These are phyloP conservation scores for Coniosporium tulheliwenetii DNA, from an alignment of 2,329 filamentous ascomycete species.

Conservation along the genomic window DNA sequence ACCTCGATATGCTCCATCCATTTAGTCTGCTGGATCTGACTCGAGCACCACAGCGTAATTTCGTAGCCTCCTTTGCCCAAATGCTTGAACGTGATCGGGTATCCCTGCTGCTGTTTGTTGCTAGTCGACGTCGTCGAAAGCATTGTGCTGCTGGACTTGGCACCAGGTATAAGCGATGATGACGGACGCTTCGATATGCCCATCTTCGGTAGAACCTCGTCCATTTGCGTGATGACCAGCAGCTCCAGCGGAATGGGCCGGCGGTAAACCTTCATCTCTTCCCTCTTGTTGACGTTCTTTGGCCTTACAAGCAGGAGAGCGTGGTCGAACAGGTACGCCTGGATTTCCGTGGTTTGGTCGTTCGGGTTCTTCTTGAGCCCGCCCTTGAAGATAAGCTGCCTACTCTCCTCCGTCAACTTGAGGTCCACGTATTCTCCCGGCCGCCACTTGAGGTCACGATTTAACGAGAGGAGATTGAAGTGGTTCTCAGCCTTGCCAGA, in stretches of 20 bases:
- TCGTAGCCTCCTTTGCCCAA: slow-evolving; percentile 93
- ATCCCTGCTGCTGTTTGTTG: slow-evolving; percentile 53
- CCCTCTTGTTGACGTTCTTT: slow-evolving; percentile 82
- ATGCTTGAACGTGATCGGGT: slow-evolving; percentile 92
- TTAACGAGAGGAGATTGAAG: slow-evolving; percentile 84
- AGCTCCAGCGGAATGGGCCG: slow-evolving; percentile 91
- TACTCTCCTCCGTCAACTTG: slow-evolving; percentile 83
- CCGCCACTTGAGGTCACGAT: slow-evolving; percentile 81
- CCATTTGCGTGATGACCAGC: slow-evolving; percentile 90
- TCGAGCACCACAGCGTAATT: slow-evolving; percentile 73
- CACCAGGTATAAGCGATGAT: slow-evolving; percentile 59
- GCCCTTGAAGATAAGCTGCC: slow-evolving; percentile 88
- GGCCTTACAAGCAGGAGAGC: slow-evolving; percentile 81
- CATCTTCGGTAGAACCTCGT: slow-evolving; percentile 72
- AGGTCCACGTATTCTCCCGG: slow-evolving; percentile 84
- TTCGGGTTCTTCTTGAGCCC: slow-evolving; percentile 84
- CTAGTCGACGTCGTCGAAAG: slow-evolving; percentile 24
- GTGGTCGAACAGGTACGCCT: slow-evolving; percentile 91
- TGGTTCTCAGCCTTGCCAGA: slow-evolving; percentile 96
- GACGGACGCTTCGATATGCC: slow-evolving; percentile 76
- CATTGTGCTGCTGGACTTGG: slow-evolving; percentile 32
- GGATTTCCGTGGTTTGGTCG: slow-evolving; percentile 69
- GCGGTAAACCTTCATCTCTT: slow-evolving; percentile 89
- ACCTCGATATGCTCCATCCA: slow-evolving; percentile 93
- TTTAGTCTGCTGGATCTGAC: slow-evolving; percentile 76